Conservation (phyloP, 2,329 filamentous ascomycete genomes). For the Scytalidium lignicola region DNA sequence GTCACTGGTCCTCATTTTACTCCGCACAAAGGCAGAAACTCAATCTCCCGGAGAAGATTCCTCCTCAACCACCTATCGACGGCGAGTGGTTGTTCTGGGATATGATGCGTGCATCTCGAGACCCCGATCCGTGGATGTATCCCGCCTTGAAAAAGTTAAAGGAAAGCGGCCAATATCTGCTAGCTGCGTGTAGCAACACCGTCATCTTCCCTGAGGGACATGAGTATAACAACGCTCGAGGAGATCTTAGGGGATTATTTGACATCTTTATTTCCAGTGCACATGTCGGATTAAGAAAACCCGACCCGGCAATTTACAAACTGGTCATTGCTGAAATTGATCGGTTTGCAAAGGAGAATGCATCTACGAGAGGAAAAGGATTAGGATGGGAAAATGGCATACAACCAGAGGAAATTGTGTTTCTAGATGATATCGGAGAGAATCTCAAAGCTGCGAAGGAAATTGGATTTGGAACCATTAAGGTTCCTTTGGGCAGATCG, state of each 20-base stretch:
- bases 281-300: conserved; percentile 83
- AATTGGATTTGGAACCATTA: conserved; percentile 76
- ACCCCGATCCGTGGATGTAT: conserved; percentile 81
- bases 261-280: conserved; percentile 86
- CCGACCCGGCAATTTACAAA: conserved; percentile 75
- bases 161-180: conserved; percentile 57
- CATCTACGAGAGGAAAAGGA: conserved; percentile 33
- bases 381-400: conserved; percentile 48
- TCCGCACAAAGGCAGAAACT: conserved; percentile 35
- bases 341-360: conserved; percentile 52
- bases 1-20: conserved; percentile 67
- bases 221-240: conserved; percentile 51
- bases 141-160: conserved; percentile 70
- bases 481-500: conserved; percentile 72
- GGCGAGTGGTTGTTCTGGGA: conserved; percentile 76
- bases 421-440: conserved; percentile 84
- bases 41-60: conserved; percentile 37
- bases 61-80: conserved; percentile 68
- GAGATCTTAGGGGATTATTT: conserved; percentile 63
- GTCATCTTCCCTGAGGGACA: conserved; percentile 78
- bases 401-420: conserved; percentile 65
- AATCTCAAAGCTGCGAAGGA: conserved; percentile 78
- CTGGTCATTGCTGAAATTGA: conserved; percentile 64
- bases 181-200: conserved; percentile 87
- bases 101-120: conserved; percentile 75